Base-by-base conservation (phyloP, 1,139 yeast genomes). In the Magnusiomyces paraingens region DNA sequence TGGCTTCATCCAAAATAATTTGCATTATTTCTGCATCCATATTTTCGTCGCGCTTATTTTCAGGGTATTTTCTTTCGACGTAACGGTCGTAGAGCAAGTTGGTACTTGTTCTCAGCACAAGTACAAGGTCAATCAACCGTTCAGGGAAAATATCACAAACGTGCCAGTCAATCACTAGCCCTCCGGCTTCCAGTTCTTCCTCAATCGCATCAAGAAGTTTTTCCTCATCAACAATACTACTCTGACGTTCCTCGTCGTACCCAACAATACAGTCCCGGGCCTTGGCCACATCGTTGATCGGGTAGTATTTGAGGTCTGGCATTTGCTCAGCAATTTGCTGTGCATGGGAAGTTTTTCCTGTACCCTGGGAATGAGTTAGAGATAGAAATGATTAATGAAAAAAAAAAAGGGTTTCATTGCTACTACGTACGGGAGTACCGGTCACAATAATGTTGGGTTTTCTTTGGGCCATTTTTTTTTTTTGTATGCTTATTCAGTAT, bases 21-120 rank as follows among this genome's bases (percentile, higher is more conserved):
- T 91, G 93, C 99, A 93, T 94, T 60, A 94, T 93, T 69, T 93
- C 99, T 58, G 96, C 95, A 67, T 93, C 98, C 54, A 94, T 74
- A 67, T 93, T 93, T 66, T 94, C 99, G 57, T 86, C 87, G 57
- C 93, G 80, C 71, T 93, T 93, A 59, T 78, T 75, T 58, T 88
- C 86, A 54, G 83, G 81, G 67, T 93, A 93, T 4, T 84, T 86
- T 68, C 77, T 66, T 58, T 80, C 79, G 60, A 76, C 75, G 61
- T 93, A 75, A 61, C 99, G 76, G 57, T 89, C 96, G 67, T 78
- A 86, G 43, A 94, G 77, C 1, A 76, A 68, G 4, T 83, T 73
- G 63, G 87, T 89, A 62, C 86, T 86, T 32, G 95, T 83, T 60
- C 94, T 76, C 53, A 93, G 76, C 1, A 94, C 99, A 44, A 90